These are phyloP conservation scores for Porphyrellus cyaneotinctus DNA, from an alignment of 768 basidiomycete species.

Conservation along the genomic window DNA sequence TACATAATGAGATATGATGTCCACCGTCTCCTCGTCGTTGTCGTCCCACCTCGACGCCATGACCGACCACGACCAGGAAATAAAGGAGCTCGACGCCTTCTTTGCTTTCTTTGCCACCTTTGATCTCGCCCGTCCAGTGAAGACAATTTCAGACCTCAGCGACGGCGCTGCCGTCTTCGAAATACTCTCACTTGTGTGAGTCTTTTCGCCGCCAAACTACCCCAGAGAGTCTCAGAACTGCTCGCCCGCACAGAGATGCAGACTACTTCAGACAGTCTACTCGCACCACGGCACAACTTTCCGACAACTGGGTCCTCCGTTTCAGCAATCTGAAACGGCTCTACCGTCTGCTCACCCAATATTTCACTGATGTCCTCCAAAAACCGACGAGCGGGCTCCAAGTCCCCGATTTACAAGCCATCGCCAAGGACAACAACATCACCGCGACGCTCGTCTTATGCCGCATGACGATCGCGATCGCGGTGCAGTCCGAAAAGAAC, in stretches of 20 bases:
- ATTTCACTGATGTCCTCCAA: conserved; percentile 79
- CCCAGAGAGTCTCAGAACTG: conserved; percentile 9
- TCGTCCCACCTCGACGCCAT: too few relatives aligned
- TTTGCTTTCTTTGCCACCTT: conserved; percentile 78
- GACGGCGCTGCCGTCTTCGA: conserved; percentile 78
- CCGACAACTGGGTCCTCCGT: conserved; percentile 88
- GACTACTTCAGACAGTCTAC: conserved; percentile 69
- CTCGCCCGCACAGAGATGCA: conserved; percentile 52
- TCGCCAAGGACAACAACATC: conserved; percentile 73
- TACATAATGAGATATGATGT: conserved; percentile 25
- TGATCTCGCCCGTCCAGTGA: conserved; percentile 58
- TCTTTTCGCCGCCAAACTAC: conserved; percentile 3
- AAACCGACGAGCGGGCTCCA: conserved; percentile 74
- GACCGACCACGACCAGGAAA: conserved; percentile 40
- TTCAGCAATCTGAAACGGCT: conserved; percentile 80
- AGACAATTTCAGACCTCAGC: conserved; percentile 64
- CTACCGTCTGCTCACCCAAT: conserved; percentile 85
- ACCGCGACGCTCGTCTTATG: conserved; percentile 70
- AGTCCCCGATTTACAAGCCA: conserved; percentile 83
- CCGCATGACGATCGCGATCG: conserved; percentile 77
- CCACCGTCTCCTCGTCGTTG: conserved; percentile 10
- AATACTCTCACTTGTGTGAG: conserved; percentile 73
- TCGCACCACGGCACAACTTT: conserved; percentile 55
- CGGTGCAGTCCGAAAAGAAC: conserved; percentile 86
- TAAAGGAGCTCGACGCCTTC: conserved; percentile 75